Conservation (phyloP, 2,329 filamentous ascomycete genomes). For the Apiospora sp. region DNA sequence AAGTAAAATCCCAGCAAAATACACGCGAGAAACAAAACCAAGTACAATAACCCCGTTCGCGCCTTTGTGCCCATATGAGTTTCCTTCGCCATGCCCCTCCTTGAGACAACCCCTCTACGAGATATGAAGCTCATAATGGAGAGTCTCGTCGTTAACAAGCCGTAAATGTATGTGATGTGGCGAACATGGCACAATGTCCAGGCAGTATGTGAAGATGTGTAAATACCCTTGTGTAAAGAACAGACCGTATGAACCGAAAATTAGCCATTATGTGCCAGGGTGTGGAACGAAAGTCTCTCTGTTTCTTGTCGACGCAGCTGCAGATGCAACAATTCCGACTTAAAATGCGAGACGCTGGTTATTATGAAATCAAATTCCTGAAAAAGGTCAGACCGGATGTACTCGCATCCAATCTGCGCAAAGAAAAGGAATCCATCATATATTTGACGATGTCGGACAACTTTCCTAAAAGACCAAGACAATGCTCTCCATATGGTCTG, state of each 20-base stretch:
- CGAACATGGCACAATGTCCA: constrained; percentile 6
- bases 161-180: constrained; percentile 21
- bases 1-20: constrained; percentile 11
- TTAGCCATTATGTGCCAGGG: constrained; percentile 19
- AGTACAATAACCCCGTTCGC: constrained; percentile 21
- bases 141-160: constrained; percentile 3
- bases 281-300: not conserved
- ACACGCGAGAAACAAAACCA: not conserved
- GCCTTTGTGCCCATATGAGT: constrained; percentile 19
- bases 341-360: not conserved
- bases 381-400: not conserved
- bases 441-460: not conserved
- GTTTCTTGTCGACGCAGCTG: not conserved
- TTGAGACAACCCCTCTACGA: not conserved
- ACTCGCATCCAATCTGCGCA: not conserved
- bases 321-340: not conserved
- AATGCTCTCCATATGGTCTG: not conserved
- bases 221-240: constrained; percentile 9
- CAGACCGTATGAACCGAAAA: constrained; percentile 24
- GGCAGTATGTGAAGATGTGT: constrained; percentile 7
- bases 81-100: constrained; percentile 17
- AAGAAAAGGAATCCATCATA: not conserved
- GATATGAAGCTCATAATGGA: not conserved
- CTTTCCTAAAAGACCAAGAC: not conserved
- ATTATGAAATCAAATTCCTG: not conserved